Evolutionary conservation across 768 basidiomycete genomes (phyloP), one percentile per base, ranked within the genome.

Genomic region (Sutorius australiensis): DNA sequence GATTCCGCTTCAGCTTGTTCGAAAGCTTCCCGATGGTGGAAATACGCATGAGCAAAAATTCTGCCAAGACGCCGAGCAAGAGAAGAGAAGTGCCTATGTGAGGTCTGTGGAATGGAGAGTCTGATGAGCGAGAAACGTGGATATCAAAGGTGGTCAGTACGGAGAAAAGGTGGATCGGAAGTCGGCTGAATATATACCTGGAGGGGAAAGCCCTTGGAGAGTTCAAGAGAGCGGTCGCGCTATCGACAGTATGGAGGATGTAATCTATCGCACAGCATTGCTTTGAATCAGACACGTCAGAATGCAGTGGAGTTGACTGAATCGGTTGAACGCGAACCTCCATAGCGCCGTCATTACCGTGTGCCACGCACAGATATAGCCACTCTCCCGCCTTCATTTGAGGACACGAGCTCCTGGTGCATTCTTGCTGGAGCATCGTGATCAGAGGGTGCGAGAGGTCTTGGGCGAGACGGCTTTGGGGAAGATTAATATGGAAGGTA

Each of bases 331-430:
- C 48, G 46, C 80, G 42, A 60, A 89, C 90, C 82, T 92, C 91
- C 83, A 90, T 88, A 46, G 85, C 81, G 10, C 87, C 86, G 52
- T 90, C 89, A 62, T 85, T 90, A 19, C 91, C 92, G 70, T 98
- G 94, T 0, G 93, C 95, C 36, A 95, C 93, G 60, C 95, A 98
- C 6, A 98, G 74, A 71, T 97, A 98, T 28, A 92, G 78, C 95
- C 95, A 98, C 75, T 98, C 92, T 50, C 91, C 92, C n/a, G 95
- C 94, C 70, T 95, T 95, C 95, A 99, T 99, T 72, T 95, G 87
- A 1, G 94, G 92, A 75, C 95, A 99, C 10, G 87, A 82, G 33
- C 79, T 72, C 36, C 90, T 82, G 12, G 86, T 91, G 66, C 95
- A 98, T 67, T 92, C 90, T 60, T 87, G 84, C 66, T 93, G 92